phyloP scores from a whole-genome alignment of 169 alveolate species.

The Plasmodium inui region DNA sequence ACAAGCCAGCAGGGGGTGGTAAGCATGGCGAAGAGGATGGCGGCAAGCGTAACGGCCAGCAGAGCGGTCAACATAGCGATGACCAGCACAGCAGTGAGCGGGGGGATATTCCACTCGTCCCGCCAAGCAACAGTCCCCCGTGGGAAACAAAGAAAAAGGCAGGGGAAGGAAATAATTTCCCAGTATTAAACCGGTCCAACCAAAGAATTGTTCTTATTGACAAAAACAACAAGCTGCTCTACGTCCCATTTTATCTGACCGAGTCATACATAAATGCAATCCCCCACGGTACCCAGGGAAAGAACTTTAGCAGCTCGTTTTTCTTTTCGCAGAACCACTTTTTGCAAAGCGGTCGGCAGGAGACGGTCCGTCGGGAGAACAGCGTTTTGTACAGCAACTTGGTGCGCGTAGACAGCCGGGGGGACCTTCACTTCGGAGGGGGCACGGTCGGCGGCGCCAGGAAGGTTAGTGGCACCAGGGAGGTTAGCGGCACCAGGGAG shows the following conservation, averaged over 20 bases:
- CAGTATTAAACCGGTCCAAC: constrained; percentile 22
- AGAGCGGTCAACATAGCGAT: too few relatives aligned
- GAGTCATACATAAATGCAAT: constrained; percentile 17
- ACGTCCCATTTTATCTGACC: constrained; percentile 49
- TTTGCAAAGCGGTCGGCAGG: constrained; percentile 29
- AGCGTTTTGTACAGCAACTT: constrained; percentile 25
- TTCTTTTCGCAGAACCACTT: constrained; percentile 56
- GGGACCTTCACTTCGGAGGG: neutral
- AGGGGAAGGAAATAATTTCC: neutral
- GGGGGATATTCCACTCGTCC: neutral
- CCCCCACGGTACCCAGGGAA: neutral
- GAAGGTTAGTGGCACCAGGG: neutral
- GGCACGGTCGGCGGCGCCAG: neutral
- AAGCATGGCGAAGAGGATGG: neutral
- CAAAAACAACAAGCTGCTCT: constrained; percentile 57
- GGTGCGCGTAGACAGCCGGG: neutral
- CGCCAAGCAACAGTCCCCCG: neutral
- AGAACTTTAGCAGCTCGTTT: constrained; percentile 26
- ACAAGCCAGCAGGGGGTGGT: neutral
- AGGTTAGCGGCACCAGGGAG: neutral
- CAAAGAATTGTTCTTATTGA: constrained; percentile 34
- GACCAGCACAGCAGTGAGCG: neutral
- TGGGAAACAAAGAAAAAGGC: neutral
- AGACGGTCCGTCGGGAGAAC: constrained; percentile 36
- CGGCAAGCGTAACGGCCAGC: neutral